Evolutionary conservation across 2,329 filamentous ascomycete species (phyloP).

Genomic region (Calonectria pauciramosa): DNA sequence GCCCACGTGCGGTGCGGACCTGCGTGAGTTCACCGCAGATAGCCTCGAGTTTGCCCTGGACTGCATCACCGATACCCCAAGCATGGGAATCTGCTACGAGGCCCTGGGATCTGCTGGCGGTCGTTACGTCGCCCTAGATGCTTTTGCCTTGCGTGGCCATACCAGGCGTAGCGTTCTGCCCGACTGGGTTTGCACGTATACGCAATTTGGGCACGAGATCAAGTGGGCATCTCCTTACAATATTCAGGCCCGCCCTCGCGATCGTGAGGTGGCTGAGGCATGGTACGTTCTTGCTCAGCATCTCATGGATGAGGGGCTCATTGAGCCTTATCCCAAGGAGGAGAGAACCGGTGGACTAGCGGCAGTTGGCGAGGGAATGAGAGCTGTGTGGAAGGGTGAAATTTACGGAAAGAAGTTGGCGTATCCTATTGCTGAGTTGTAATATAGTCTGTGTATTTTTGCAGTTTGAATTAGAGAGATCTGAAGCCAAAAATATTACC

Average conservation of each 20-base stretch:
- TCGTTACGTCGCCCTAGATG: conserved; percentile 37
- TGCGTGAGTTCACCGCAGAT: conserved; percentile 23
- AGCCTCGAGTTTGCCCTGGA: conserved; percentile 19
- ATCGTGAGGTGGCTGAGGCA: conserved; percentile 20
- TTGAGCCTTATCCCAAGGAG: conserved; percentile 26
- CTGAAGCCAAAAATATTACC: neutral
- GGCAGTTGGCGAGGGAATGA: conserved; percentile 22
- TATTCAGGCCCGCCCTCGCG: conserved; percentile 16
- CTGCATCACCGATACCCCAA: conserved; percentile 23
- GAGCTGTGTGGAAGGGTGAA: conserved; percentile 26
- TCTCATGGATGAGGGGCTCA: conserved; percentile 13
- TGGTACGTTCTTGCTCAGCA: conserved; percentile 24
- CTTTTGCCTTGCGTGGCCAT: conserved; percentile 40
- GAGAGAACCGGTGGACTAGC: conserved; percentile 16
- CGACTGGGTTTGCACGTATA: conserved; percentile 38
- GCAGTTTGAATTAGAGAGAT: neutral
- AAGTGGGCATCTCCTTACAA: conserved; percentile 31
- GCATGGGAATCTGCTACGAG: conserved; percentile 35
- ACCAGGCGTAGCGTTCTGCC: conserved; percentile 39
- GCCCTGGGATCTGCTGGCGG: conserved; percentile 31
- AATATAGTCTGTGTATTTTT: neutral
- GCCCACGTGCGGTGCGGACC: conserved; percentile 20
- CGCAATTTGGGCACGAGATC: conserved; percentile 29
- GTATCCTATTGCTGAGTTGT: conserved; percentile 12
- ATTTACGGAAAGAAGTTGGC: conserved; percentile 22